Conservation (phyloP, 2,329 filamentous ascomycete genomes). For the Myriosclerotinia scirpicola region DNA sequence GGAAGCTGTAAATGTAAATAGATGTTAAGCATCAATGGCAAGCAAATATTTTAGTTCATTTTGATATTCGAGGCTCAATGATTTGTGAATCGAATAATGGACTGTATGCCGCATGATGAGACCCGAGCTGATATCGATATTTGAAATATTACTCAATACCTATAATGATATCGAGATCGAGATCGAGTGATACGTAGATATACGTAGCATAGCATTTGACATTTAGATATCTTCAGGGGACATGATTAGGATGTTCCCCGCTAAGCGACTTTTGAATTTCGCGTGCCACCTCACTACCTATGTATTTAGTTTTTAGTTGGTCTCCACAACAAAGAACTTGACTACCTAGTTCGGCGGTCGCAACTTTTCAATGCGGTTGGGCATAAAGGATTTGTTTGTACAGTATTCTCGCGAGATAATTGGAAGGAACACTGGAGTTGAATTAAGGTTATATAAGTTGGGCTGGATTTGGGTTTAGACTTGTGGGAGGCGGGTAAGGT, state of each 20-base stretch:
- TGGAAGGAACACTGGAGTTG: too few species aligned
- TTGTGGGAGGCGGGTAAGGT: too few species aligned
- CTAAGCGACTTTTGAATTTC: conserved; percentile 2
- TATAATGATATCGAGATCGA: background rate
- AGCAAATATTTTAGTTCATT: conserved; percentile 21
- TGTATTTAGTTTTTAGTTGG: background rate
- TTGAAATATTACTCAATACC: background rate
- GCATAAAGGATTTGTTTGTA: too few species aligned
- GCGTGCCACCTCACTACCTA: conserved; percentile 10
- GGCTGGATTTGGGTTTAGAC: too few species aligned
- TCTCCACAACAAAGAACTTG: conserved; percentile 1
- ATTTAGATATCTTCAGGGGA: background rate
- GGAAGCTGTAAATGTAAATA: conserved; percentile 37
- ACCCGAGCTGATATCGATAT: background rate
- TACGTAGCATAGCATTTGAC: background rate
- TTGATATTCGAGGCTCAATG: background rate
- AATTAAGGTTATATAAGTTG: too few species aligned
- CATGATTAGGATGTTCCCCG: background rate
- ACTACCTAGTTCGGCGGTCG: too few species aligned
- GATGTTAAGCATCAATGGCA: conserved; percentile 29
- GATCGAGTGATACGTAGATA: background rate
- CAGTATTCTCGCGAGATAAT: too few species aligned
- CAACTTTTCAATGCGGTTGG: background rate
- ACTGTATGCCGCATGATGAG: background rate
- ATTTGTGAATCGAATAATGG: background rate